phyloP scores from a whole-genome alignment of 1,284 basidiomycete genomes.

The Ceratobasidium theobromae region DNA sequence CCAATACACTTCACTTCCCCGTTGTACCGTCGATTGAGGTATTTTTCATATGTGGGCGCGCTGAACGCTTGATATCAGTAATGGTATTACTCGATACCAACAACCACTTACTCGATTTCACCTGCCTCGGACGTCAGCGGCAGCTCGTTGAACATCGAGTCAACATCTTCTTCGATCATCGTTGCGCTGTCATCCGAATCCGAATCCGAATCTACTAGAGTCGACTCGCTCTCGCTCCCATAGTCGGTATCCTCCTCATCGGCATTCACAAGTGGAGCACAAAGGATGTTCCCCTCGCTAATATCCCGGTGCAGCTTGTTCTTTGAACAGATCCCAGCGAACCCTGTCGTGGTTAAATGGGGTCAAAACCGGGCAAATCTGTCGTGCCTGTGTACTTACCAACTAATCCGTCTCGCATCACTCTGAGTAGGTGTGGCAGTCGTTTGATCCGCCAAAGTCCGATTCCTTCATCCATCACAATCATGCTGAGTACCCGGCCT shows the following conservation, averaged over 20 bases:
- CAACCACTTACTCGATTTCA: background rate
- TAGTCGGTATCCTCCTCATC: background rate
- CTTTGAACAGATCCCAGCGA: background rate
- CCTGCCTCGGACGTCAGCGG: background rate
- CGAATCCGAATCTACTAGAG: background rate
- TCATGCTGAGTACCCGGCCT: background rate
- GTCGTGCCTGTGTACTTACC: background rate
- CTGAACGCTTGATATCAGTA: too few species aligned
- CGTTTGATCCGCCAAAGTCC: background rate
- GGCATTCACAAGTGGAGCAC: background rate
- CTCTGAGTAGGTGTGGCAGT: background rate
- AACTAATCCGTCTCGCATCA: background rate
- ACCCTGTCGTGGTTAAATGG: background rate
- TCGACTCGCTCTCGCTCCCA: background rate
- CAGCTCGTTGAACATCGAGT: background rate
- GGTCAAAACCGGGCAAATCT: background rate
- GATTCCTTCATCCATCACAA: conserved; percentile 14
- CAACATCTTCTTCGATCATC: background rate
- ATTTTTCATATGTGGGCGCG: background rate
- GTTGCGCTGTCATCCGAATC: too few species aligned
- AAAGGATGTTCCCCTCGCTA: conserved; percentile 30
- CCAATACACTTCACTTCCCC: background rate
- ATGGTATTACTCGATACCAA: too few species aligned
- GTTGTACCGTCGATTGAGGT: background rate
- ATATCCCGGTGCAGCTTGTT: conserved; percentile 32